These are phyloP conservation scores for Annona squamosa DNA, from an alignment of 164 flowering plant genomes.

Conservation along the genomic window DNA sequence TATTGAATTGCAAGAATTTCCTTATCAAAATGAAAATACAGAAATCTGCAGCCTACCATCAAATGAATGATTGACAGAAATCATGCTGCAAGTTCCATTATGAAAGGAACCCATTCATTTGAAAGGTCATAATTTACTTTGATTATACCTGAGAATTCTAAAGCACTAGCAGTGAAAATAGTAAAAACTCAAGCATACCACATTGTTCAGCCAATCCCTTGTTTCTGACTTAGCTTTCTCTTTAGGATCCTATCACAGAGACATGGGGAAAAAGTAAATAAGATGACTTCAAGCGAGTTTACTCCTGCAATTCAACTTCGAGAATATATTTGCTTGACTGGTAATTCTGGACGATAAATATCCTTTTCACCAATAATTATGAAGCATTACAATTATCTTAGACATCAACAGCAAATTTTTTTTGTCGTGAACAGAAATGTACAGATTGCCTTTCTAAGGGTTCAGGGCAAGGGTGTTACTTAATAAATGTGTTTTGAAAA, in stretches of 20 bases:
- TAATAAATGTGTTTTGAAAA: too few species aligned
- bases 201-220: slow-evolving; percentile 97
- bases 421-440: too few species aligned
- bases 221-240: slow-evolving; percentile 99
- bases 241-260: slow-evolving; percentile 71
- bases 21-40: too few species aligned
- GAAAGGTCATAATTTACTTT: not conserved
- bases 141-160: not conserved
- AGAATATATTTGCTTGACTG: not conserved
- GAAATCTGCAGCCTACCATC: too few species aligned
- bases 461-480: too few species aligned
- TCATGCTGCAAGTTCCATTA: not conserved
- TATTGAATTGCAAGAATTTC: too few species aligned
- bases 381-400: not conserved
- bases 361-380: too few species aligned
- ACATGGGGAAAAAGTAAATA: not conserved
- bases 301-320: not conserved
- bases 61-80: too few species aligned
- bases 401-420: too few species aligned
- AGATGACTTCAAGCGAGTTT: not conserved
- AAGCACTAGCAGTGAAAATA: not conserved
- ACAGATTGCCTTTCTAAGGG: too few species aligned
- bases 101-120: not conserved
- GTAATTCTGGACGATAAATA: too few species aligned
- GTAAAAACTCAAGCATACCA: slow-evolving; percentile 43